Conservation (phyloP, 2,329 filamentous ascomycete species). For the Diaporthe capsici region DNA sequence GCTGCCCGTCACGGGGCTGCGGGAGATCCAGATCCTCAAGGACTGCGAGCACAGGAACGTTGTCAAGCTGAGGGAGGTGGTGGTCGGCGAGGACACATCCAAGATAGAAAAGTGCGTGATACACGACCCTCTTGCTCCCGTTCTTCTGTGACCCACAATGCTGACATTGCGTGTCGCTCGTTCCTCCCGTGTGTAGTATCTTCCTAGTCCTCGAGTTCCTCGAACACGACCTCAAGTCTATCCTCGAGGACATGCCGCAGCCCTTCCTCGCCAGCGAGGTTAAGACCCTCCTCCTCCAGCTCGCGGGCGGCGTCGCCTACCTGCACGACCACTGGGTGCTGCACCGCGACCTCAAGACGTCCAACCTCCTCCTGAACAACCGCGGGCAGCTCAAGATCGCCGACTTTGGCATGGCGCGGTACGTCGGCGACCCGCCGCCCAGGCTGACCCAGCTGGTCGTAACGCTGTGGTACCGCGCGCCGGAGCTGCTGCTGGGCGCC, state of each 20-base stretch:
- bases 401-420: conserved; percentile 98
- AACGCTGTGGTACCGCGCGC: conserved; percentile 95
- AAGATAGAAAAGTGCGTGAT: conserved; percentile 66
- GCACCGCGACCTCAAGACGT: conserved; percentile 93
- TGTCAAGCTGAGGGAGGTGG: conserved; percentile 85
- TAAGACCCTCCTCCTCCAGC: conserved; percentile 89
- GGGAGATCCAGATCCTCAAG: conserved; percentile 93
- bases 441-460: conserved; percentile 94
- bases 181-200: conserved; percentile 68
- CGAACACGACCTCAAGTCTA: conserved; percentile 94
- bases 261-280: conserved; percentile 93
- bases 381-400: conserved; percentile 95
- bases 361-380: conserved; percentile 95
- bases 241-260: conserved; percentile 94
- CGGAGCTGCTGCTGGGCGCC: conserved; percentile 89
- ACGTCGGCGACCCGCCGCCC: conserved; percentile 82
- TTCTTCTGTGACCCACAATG: background rate
- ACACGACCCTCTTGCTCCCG: background rate
- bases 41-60: conserved; percentile 87
- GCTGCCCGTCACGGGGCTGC: conserved; percentile 90
- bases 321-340: conserved; percentile 93
- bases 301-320: conserved; percentile 84
- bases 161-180: conserved; percentile 51
- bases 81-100: conserved; percentile 76
- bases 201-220: conserved; percentile 98